phyloP scores from a whole-genome alignment of 2,329 filamentous ascomycete species.

The Eurotiales sp. region DNA sequence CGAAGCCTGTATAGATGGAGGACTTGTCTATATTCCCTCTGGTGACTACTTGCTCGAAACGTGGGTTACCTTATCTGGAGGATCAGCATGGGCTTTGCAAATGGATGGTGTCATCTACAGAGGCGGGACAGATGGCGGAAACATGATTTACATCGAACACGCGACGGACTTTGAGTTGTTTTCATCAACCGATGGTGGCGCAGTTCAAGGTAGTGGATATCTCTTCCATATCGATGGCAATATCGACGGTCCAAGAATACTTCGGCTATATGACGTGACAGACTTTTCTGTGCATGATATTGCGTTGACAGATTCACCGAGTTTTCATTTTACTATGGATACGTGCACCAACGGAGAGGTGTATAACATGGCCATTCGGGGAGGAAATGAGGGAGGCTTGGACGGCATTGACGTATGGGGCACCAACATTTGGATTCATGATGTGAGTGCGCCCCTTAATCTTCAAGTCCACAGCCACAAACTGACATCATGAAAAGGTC shows the following conservation, averaged over 20 bases:
- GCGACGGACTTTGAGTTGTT: constrained; percentile 53
- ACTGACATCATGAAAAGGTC: constrained; percentile 26
- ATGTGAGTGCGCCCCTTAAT: constrained; percentile 30
- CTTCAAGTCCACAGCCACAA: not conserved
- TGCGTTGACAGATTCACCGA: constrained; percentile 46
- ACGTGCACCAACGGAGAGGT: constrained; percentile 51
- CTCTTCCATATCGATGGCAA: constrained; percentile 42
- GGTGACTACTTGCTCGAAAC: constrained; percentile 50
- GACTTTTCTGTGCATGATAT: constrained; percentile 51
- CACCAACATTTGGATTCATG: constrained; percentile 56
- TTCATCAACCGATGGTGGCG: constrained; percentile 50
- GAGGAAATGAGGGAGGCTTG: constrained; percentile 49
- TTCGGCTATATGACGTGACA: constrained; percentile 44
- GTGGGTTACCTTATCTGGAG: constrained; percentile 48
- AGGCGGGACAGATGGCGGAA: constrained; percentile 47
- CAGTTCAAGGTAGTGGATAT: constrained; percentile 53
- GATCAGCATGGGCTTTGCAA: constrained; percentile 50
- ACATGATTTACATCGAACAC: constrained; percentile 51
- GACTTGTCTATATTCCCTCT: constrained; percentile 48
- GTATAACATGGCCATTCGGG: constrained; percentile 55
- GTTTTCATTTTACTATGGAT: constrained; percentile 51
- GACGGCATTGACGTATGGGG: constrained; percentile 57
- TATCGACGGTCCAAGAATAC: constrained; percentile 42
- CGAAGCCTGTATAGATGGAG: constrained; percentile 50
- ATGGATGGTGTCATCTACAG: constrained; percentile 53